Percentiles rank a stretch among this genome's conserved stretches.
phyloP scores from a whole-genome alignment of 1,284 basidiomycete genomes.

The Trichosporon asahii region DNA sequence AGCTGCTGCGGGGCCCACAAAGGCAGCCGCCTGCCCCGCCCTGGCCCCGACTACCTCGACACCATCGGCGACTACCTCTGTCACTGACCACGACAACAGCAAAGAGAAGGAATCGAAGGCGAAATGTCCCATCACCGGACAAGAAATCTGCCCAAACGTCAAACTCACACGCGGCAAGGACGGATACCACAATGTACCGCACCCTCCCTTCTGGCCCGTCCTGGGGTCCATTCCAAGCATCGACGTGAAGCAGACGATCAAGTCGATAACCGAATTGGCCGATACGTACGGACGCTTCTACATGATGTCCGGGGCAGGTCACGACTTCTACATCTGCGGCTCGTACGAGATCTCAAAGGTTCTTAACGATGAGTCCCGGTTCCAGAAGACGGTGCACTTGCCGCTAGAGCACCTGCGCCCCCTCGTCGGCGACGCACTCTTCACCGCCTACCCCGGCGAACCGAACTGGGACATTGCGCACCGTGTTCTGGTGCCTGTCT shows the following conservation, averaged over 20 bases:
- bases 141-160: background rate
- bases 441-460: conserved; percentile 53
- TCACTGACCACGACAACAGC: background rate
- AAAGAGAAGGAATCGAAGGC: background rate
- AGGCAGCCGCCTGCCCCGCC: background rate
- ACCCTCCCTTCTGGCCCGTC: background rate
- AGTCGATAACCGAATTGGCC: background rate
- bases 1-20: background rate
- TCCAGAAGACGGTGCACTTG: conserved; percentile 53
- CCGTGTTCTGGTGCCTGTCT: conserved; percentile 58
- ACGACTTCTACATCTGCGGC: conserved; percentile 24
- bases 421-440: conserved; percentile 30
- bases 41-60: too few relatives aligned
- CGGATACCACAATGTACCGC: background rate
- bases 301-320: background rate
- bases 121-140: background rate
- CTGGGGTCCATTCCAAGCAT: background rate
- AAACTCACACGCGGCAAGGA: background rate
- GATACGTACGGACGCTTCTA: background rate
- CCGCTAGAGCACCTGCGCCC: conserved; percentile 52
- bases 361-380: conserved; percentile 55
- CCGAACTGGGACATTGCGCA: conserved; percentile 55
- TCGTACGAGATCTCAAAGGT: conserved; percentile 54
- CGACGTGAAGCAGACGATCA: background rate
- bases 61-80: background rate